phyloP scores from a whole-genome alignment of 139 green algal species.

The Chlamydomonas sp. region DNA sequence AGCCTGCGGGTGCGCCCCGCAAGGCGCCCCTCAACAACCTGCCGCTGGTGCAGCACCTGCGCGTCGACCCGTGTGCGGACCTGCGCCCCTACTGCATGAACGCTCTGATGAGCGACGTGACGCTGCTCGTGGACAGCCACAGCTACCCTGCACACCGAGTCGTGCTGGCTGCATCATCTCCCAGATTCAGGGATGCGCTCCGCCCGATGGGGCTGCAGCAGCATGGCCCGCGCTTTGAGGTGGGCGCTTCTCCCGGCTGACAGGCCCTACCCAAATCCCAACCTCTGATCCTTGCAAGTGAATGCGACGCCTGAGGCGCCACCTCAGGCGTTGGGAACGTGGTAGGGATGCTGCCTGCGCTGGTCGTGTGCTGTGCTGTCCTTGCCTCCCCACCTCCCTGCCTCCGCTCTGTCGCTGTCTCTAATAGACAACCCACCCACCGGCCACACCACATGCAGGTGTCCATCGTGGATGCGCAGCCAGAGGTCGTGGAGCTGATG shows the following conservation, averaged over 20 bases:
- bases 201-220: too few relatives aligned
- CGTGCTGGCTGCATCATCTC: constrained; percentile 6
- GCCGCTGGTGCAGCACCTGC: neutral
- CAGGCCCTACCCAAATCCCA: too few relatives aligned
- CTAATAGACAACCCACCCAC: too few relatives aligned
- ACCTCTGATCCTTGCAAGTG: too few relatives aligned
- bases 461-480: constrained; percentile 13
- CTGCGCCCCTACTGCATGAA: constrained; percentile 6
- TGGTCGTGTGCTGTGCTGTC: too few relatives aligned
- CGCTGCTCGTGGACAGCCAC: neutral
- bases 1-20: neutral
- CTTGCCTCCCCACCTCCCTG: too few relatives aligned
- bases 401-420: neutral
- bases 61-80: neutral
- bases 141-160: neutral
- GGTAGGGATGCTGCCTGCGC: too few relatives aligned
- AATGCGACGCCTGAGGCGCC: too few relatives aligned
- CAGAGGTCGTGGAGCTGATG: constrained; percentile 19
- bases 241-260: neutral
- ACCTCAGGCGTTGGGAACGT: too few relatives aligned
- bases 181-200: neutral
- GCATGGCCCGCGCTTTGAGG: neutral
- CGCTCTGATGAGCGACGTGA: constrained; percentile 15
- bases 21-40: neutral
- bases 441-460: too few relatives aligned